phyloP scores from a whole-genome alignment of 164 flowering plant genomes.

The Annona squamosa region DNA sequence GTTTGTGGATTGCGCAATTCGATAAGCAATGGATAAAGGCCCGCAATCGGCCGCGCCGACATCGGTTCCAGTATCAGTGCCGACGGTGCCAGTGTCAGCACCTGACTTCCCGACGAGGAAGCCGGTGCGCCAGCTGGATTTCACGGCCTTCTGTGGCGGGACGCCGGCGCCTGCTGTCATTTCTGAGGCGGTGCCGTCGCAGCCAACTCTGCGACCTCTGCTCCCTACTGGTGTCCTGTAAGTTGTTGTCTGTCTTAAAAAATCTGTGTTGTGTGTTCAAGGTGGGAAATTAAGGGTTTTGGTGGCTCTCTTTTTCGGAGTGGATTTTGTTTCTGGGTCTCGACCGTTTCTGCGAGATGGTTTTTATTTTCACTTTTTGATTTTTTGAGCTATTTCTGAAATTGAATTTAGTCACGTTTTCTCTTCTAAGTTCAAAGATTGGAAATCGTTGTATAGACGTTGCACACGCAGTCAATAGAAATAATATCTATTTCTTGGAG shows the following conservation, averaged over 20 bases:
- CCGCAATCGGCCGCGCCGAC: slow-evolving; percentile 21
- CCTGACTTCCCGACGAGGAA: slow-evolving; percentile 52
- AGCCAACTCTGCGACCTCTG: slow-evolving; percentile 27
- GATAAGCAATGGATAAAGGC: slow-evolving; percentile 46
- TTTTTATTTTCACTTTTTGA: neutral
- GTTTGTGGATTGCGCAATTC: slow-evolving; percentile 14
- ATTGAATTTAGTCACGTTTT: no score
- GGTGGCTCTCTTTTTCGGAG: neutral
- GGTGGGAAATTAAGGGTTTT: slow-evolving; percentile 7
- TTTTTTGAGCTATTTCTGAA: neutral
- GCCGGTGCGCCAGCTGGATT: slow-evolving; percentile 91
- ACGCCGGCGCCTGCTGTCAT: slow-evolving; percentile 11
- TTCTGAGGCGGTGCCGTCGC: slow-evolving; percentile 17
- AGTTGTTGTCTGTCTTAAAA: slow-evolving; percentile 2
- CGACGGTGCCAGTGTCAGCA: slow-evolving; percentile 8
- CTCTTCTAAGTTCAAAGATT: no score
- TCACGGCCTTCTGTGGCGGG: slow-evolving; percentile 37
- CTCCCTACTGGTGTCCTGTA: slow-evolving; percentile 18
- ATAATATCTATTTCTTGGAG: neutral
- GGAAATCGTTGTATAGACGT: no score
- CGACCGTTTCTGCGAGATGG: neutral
- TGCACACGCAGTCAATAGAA: neutral
- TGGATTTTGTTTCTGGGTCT: neutral
- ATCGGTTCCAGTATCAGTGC: slow-evolving; percentile 5
- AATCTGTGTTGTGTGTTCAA: neutral